phyloP scores from a whole-genome alignment of 805 yeast species.

The Myxozyma nipponensis region DNA sequence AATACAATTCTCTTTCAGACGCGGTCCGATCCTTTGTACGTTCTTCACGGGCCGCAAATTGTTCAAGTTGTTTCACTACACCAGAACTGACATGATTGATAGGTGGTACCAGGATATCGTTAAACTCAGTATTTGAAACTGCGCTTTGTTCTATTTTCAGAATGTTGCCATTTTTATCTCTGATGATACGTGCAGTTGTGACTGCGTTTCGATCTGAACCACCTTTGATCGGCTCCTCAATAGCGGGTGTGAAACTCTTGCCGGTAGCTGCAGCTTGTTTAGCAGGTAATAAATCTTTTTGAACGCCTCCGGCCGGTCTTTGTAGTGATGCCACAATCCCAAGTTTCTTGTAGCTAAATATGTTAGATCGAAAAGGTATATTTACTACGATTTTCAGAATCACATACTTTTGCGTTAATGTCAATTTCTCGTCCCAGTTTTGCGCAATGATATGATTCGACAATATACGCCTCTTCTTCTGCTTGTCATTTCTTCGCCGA shows the following conservation, averaged over 20 bases:
- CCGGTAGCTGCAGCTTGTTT: background rate
- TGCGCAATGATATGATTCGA: constrained; percentile 80
- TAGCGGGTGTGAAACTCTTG: background rate
- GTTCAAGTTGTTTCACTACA: constrained; percentile 69
- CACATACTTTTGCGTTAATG: constrained; percentile 66
- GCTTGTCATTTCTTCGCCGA: constrained; percentile 65
- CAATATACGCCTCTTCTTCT: constrained; percentile 59
- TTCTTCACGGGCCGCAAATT: constrained; percentile 45
- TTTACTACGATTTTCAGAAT: background rate
- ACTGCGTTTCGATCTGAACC: background rate
- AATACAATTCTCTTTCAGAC: constrained; percentile 68
- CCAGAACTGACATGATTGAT: constrained; percentile 40
- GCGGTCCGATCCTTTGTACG: constrained; percentile 50
- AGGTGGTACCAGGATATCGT: constrained; percentile 31
- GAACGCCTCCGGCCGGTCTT: constrained; percentile 75
- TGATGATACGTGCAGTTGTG: constrained; percentile 14
- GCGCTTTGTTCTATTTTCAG: constrained; percentile 50
- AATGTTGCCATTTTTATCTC: constrained; percentile 11
- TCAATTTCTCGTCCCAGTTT: constrained; percentile 81
- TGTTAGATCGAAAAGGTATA: background rate
- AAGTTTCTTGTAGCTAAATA: constrained; percentile 55
- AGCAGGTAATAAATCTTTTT: constrained; percentile 43
- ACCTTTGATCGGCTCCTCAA: background rate
- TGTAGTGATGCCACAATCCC: constrained; percentile 72
- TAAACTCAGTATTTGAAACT: constrained; percentile 52